Conservation (phyloP, 495 filamentous ascomycete genomes). For the Neurospora tetrasperma region DNA sequence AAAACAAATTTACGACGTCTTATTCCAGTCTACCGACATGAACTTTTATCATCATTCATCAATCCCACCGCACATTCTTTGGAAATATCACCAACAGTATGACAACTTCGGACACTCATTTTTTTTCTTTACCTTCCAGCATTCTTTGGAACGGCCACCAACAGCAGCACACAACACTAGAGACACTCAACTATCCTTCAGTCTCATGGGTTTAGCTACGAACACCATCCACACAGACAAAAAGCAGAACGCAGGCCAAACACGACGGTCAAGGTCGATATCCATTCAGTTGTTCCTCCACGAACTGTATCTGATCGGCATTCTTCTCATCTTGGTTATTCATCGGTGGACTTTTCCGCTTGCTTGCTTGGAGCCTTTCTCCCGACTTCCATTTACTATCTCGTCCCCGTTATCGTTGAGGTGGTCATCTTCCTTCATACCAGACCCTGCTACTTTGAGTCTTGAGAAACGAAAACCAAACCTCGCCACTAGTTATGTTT, state of each 20-base stretch:
- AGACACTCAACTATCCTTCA: neutral
- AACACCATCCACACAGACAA: neutral
- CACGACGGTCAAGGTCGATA: neutral
- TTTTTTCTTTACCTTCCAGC: too few species aligned
- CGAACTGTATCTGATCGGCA: neutral
- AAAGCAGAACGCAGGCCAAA: neutral
- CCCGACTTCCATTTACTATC: neutral
- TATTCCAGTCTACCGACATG: neutral
- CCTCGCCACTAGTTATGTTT: too few species aligned
- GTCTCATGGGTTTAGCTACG: neutral
- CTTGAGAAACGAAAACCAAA: neutral
- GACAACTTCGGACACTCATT: too few species aligned
- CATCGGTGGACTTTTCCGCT: neutral
- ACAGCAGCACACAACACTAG: neutral
- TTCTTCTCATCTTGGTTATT: neutral
- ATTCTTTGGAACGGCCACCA: neutral
- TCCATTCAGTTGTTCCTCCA: neutral
- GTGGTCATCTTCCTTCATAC: neutral
- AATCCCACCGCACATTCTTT: neutral
- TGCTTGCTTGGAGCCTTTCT: neutral
- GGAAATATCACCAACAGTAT: neutral
- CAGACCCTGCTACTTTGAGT: neutral
- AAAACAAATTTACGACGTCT: neutral
- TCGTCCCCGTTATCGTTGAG: neutral
- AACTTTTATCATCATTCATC: neutral